Percentiles rank a stretch among this genome's conserved stretches.
Evolutionary conservation across 2,329 filamentous ascomycete genomes (phyloP).

Genomic region (Alternaria sp.): DNA sequence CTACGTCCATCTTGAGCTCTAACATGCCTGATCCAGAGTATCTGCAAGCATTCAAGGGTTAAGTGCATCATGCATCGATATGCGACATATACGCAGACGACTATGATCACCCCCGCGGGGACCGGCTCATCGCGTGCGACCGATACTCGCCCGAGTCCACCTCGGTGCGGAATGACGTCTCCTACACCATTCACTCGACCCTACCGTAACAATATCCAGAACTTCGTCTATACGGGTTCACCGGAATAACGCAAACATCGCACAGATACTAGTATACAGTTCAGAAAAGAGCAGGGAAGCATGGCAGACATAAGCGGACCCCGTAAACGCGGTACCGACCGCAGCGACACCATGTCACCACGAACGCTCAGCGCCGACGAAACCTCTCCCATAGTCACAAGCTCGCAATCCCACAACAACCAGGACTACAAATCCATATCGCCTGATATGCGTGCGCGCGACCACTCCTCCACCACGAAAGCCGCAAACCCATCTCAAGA

Average conservation of each 20-base stretch:
- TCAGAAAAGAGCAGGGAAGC: not conserved
- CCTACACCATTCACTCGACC: not conserved
- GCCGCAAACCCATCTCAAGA: not conserved
- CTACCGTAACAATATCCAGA: not conserved
- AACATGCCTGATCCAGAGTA: not conserved
- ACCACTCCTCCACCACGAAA: not conserved
- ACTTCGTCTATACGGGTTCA: not conserved
- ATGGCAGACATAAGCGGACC: constrained; percentile 14
- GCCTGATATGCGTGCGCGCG: constrained; percentile 9
- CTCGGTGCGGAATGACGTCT: constrained; percentile 9
- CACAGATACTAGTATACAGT: not conserved
- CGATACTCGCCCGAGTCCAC: constrained; percentile 3
- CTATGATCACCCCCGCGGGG: not conserved
- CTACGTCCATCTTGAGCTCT: not conserved
- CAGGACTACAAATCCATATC: constrained; percentile 39
- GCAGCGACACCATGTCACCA: constrained; percentile 2
- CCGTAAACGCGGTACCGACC: constrained; percentile 23
- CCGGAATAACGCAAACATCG: not conserved
- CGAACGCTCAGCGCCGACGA: constrained; percentile 37
- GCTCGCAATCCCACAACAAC: not conserved
- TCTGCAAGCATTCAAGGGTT: not conserved
- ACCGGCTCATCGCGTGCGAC: constrained; percentile 7
- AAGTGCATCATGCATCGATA: not conserved
- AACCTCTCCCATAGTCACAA: constrained; percentile 34
- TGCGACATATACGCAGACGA: not conserved